Evolutionary conservation across 305 asterid species (phyloP).

Genomic region (Fraxinus greggii): DNA sequence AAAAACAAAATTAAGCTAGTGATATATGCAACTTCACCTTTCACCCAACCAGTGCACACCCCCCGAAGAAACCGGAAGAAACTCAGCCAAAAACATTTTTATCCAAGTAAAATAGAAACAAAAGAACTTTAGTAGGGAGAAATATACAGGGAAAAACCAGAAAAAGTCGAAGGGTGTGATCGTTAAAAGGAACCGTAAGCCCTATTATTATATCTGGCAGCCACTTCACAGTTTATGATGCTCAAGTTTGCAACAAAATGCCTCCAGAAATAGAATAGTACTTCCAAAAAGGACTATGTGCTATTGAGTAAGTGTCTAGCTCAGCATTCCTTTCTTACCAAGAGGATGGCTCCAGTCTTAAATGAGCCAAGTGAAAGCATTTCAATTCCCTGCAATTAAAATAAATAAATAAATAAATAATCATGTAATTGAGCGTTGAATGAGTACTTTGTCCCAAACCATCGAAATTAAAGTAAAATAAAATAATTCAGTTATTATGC

Average conservation of each 20-base stretch:
- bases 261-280: background rate
- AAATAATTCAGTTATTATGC: background rate
- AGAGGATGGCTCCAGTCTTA: conserved; percentile 92
- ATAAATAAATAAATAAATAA: conserved; percentile 12
- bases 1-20: background rate
- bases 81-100: background rate
- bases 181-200: background rate
- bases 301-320: background rate
- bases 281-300: background rate
- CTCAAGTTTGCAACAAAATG: background rate
- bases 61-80: background rate
- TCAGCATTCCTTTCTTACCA: conserved; percentile 48
- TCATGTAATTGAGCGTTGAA: background rate
- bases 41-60: background rate
- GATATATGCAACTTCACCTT: background rate
- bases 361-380: conserved; percentile 99
- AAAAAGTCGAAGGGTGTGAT: background rate
- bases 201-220: background rate
- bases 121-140: background rate
- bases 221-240: background rate
- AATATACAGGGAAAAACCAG: background rate
- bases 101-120: background rate
- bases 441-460: background rate
- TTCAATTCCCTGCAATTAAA: conserved; percentile 73
- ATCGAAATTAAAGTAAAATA: background rate